Conservation (phyloP, 2,329 filamentous ascomycete species). For the Botrytis cinerea region DNA sequence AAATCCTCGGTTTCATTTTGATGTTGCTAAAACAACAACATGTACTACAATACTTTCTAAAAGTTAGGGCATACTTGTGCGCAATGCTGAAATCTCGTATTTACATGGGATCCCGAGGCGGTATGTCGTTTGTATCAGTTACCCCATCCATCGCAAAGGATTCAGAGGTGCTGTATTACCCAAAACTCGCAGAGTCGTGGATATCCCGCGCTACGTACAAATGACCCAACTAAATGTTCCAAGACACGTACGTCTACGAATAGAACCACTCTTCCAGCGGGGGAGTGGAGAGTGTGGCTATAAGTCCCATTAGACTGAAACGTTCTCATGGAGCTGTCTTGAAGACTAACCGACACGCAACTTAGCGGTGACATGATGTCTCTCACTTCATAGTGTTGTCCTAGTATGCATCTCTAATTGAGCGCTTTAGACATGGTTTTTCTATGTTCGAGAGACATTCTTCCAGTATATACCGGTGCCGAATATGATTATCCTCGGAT, state of each 20-base stretch:
- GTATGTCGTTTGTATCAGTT: neutral
- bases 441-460: neutral
- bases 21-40: conserved; percentile 1
- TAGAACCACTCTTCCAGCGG: neutral
- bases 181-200: neutral
- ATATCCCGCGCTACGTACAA: neutral
- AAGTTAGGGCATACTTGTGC: neutral
- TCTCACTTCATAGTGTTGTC: neutral
- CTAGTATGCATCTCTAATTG: neutral
- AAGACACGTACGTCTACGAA: neutral
- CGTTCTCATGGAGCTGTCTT: neutral
- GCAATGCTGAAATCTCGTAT: neutral
- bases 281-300: neutral
- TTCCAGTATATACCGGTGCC: neutral
- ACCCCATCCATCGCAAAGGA: neutral
- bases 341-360: neutral
- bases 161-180: neutral
- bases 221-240: neutral
- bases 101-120: neutral
- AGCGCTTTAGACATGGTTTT: too few relatives aligned
- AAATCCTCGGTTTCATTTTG: conserved; percentile 5
- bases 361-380: neutral
- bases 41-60: neutral
- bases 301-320: neutral
- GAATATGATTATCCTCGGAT: neutral